These are phyloP conservation scores for Ambrosiella beaveri DNA, from an alignment of 2,329 filamentous ascomycete genomes.

Conservation along the genomic window DNA sequence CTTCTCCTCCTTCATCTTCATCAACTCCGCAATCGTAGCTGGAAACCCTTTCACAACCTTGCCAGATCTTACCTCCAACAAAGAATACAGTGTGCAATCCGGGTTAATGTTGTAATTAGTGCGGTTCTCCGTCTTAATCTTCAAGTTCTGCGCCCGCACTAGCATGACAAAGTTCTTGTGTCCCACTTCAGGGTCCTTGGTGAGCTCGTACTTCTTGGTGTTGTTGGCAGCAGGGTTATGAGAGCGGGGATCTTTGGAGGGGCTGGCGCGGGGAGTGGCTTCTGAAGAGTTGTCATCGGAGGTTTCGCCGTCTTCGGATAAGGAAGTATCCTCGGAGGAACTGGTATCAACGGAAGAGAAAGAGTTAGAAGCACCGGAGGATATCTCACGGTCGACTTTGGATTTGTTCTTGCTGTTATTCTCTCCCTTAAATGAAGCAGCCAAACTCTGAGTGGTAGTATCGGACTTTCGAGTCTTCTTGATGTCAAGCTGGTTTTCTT, in stretches of 20 bases:
- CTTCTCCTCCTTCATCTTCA: background rate
- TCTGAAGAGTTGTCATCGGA: background rate
- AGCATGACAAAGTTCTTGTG: background rate
- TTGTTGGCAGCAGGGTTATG: background rate
- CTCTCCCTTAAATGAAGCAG: too few species aligned
- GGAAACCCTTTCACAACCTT: background rate
- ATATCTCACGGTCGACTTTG: too few species aligned
- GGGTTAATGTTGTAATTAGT: slow-evolving; percentile 3
- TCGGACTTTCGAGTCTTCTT: too few species aligned
- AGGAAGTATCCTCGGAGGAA: too few species aligned
- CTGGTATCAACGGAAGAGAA: too few species aligned
- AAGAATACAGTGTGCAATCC: slow-evolving; percentile 3
- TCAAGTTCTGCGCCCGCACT: background rate
- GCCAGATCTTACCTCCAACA: slow-evolving; percentile 4
- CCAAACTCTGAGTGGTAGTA: too few species aligned
- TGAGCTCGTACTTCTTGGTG: background rate
- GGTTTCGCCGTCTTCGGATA: background rate
- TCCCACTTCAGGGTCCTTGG: background rate
- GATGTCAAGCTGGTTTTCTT: too few species aligned
- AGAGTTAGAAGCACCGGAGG: too few species aligned
- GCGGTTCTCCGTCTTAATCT: slow-evolving; percentile 9
- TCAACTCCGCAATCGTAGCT: background rate
- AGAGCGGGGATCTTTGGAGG: background rate
- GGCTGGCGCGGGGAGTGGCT: too few species aligned
- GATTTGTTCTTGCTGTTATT: too few species aligned